Conservation (phyloP, 208 protist species). For the Leishmania arabica region DNA sequence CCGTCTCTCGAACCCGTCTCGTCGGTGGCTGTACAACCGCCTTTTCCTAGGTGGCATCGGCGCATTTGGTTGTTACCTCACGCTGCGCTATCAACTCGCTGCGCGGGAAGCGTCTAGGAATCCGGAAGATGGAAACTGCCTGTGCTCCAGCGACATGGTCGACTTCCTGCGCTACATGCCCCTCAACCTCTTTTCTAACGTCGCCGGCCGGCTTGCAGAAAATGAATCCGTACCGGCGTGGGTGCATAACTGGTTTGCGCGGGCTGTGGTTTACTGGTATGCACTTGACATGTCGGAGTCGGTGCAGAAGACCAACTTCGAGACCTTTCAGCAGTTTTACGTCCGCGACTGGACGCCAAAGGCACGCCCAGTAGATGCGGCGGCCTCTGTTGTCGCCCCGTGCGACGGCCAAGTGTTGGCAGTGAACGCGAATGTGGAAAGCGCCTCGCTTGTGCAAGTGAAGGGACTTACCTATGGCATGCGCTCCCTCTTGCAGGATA, state of each 20-base stretch:
- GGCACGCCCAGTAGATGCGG: conserved; percentile 40
- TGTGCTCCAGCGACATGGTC: conserved; percentile 63
- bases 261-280: conserved; percentile 56
- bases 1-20: conserved; percentile 58
- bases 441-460: conserved; percentile 64
- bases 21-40: conserved; percentile 82
- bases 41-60: conserved; percentile 36
- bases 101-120: conserved; percentile 49
- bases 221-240: conserved; percentile 37
- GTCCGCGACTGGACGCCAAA: conserved; percentile 54
- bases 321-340: conserved; percentile 84
- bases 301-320: conserved; percentile 36
- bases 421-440: conserved; percentile 39
- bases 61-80: conserved; percentile 36
- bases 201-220: conserved; percentile 48
- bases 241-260: conserved; percentile 51
- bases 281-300: conserved; percentile 51
- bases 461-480: conserved; percentile 79
- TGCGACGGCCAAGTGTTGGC: conserved; percentile 76
- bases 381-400: conserved; percentile 47
- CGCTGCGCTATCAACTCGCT: conserved; percentile 56
- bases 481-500: conserved; percentile 58
- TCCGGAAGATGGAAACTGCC: conserved; percentile 35
- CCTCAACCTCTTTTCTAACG: conserved; percentile 64
- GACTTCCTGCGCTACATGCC: conserved; percentile 73